These are phyloP conservation scores for Baorangia bicolor DNA, from an alignment of 768 basidiomycete genomes.

Conservation along the genomic window DNA sequence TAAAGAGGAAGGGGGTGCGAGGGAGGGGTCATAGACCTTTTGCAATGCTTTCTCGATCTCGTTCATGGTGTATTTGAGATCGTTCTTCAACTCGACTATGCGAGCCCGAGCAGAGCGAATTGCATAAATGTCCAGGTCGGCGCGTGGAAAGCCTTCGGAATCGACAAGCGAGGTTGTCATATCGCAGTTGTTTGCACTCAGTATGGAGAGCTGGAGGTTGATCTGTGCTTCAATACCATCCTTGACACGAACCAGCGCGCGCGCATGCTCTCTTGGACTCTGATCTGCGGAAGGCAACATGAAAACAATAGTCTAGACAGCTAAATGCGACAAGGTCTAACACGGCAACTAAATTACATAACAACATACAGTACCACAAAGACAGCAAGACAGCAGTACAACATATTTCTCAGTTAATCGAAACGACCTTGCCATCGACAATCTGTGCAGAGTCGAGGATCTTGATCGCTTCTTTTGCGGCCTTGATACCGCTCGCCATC, in stretches of 20 bases:
- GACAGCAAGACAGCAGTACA: not conserved
- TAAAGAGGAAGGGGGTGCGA: conserved; percentile 1
- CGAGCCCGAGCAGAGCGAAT: conserved; percentile 73
- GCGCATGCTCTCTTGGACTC: conserved; percentile 55
- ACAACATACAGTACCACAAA: not conserved
- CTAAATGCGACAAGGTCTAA: too few species aligned
- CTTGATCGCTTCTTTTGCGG: conserved; percentile 62
- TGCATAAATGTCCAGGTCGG: conserved; percentile 81
- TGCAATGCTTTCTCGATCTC: conserved; percentile 69
- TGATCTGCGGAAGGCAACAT: conserved; percentile 42
- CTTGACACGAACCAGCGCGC: conserved; percentile 64
- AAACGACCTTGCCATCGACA: conserved; percentile 55
- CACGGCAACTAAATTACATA: conserved; percentile 6
- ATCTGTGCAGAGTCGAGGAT: conserved; percentile 49
- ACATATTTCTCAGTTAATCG: not conserved
- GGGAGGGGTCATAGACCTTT: conserved; percentile 55
- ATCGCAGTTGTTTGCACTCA: conserved; percentile 59
- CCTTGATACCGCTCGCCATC: conserved; percentile 75
- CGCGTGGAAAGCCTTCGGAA: conserved; percentile 83
- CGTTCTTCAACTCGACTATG: conserved; percentile 81
- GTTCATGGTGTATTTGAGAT: conserved; percentile 63
- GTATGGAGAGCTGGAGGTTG: conserved; percentile 56
- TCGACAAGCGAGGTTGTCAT: conserved; percentile 81
- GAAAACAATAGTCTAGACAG: conserved; percentile 21
- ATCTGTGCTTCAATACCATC: conserved; percentile 74